Evolutionary conservation across 1,139 yeast species (phyloP).

Genomic region (Taphrina populina): DNA sequence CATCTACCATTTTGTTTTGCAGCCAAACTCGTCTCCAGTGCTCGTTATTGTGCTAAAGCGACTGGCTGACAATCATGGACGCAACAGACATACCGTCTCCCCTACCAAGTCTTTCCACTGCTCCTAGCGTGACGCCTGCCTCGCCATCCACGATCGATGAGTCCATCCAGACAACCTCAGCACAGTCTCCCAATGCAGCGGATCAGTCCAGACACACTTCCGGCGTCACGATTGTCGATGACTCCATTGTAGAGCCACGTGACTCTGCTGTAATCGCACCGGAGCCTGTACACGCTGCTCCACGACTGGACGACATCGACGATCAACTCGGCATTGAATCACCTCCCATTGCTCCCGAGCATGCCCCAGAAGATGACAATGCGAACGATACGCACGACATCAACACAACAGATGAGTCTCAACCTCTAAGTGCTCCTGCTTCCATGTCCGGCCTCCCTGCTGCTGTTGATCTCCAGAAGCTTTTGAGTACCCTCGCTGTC

Average conservation of each 20-base stretch:
- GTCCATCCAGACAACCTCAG: too few relatives aligned
- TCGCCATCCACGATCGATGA: too few relatives aligned
- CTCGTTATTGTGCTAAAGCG: too few relatives aligned
- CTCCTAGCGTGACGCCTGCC: too few relatives aligned
- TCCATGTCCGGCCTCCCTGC: constrained; percentile 9
- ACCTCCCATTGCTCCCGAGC: neutral
- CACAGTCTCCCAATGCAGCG: neutral
- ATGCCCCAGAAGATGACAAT: neutral
- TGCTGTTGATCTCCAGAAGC: constrained; percentile 27
- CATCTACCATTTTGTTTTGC: too few relatives aligned
- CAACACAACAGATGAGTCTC: too few relatives aligned
- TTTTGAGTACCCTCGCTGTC: constrained; percentile 12
- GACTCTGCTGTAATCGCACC: neutral
- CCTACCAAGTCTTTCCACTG: too few relatives aligned
- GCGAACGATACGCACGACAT: too few relatives aligned
- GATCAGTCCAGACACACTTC: neutral
- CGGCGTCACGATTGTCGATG: constrained; percentile 10
- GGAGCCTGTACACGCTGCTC: neutral
- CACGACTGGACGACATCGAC: neutral
- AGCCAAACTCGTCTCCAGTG: too few relatives aligned
- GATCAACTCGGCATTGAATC: neutral
- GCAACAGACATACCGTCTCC: too few relatives aligned
- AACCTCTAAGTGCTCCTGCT: too few relatives aligned
- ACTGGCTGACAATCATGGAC: too few relatives aligned
- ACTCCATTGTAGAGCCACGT: constrained; percentile 3